These are phyloP conservation scores for Combretum micranthum DNA, from an alignment of 345 rosid species.

Conservation along the genomic window DNA sequence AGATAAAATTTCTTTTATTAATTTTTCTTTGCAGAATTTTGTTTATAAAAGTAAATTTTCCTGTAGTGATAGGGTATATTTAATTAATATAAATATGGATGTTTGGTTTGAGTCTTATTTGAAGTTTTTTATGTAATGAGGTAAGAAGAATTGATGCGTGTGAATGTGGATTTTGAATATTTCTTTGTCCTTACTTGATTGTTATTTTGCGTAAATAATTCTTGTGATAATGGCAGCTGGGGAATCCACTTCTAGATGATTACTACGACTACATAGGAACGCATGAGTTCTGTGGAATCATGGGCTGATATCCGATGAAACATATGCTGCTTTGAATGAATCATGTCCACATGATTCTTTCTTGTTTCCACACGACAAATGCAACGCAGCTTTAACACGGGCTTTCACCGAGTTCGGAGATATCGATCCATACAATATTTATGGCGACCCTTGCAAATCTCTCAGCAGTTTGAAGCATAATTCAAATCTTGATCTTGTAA, in stretches of 20 bases:
- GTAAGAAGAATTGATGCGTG: no score
- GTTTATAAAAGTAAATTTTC: no score
- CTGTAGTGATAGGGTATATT: no score
- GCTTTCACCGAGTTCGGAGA: conserved; percentile 44
- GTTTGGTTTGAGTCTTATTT: no score
- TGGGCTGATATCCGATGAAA: conserved; percentile 47
- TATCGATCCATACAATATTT: conserved; percentile 58
- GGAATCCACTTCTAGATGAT: conserved; percentile 57
- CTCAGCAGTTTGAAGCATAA: conserved; percentile 8
- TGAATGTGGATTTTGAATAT: no score
- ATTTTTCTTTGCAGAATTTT: no score
- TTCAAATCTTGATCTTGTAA: conserved; percentile 22
- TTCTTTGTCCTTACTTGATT: no score
- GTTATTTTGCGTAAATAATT: no score
- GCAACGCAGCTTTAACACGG: conserved; percentile 26
- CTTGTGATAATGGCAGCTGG: conserved; percentile 31
- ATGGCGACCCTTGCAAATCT: conserved; percentile 33
- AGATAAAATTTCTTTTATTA: no score
- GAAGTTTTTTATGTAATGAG: no score
- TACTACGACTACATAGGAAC: conserved; percentile 38
- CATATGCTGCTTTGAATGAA: conserved; percentile 28
- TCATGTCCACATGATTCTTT: conserved; percentile 36
- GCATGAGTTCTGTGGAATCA: conserved; percentile 62
- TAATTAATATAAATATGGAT: no score
- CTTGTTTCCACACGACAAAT: conserved; percentile 46